A percentile compares a stretch with the other conserved stretches of the same genome.
These are phyloP conservation scores for Furcasterigmium furcatum DNA, from an alignment of 2,329 filamentous ascomycete species.

Conservation along the genomic window DNA sequence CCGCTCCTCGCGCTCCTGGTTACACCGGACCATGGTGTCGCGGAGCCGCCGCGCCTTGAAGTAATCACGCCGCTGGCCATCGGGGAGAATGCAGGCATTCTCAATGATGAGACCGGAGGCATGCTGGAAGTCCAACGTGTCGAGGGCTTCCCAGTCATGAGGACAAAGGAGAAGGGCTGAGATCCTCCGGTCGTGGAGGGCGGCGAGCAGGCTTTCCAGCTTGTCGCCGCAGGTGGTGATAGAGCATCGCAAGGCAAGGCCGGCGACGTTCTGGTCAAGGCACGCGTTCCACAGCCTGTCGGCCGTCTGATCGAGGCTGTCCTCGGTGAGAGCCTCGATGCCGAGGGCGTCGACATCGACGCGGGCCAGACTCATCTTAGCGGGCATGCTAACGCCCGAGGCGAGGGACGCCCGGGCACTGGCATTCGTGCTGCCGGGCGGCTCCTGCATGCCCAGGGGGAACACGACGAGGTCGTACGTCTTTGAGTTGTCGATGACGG, in stretches of 20 bases:
- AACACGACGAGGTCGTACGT: conserved; percentile 12
- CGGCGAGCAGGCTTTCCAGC: conserved; percentile 9
- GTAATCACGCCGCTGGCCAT: conserved; percentile 37
- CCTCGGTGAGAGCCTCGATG: background rate
- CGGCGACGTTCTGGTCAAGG: conserved; percentile 10
- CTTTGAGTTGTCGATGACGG: background rate
- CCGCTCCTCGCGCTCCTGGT: conserved; percentile 21
- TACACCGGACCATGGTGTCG: conserved; percentile 21
- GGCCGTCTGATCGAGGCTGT: conserved; percentile 4
- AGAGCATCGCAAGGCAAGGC: conserved; percentile 11
- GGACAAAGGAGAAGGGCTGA: conserved; percentile 16
- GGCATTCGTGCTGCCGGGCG: background rate
- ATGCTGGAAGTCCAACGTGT: conserved; percentile 22
- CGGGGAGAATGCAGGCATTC: conserved; percentile 35
- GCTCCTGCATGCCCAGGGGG: conserved; percentile 7
- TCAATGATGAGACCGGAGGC: conserved; percentile 35
- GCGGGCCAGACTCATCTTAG: conserved; percentile 10
- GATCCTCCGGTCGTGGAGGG: background rate
- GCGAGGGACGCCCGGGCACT: conserved; percentile 4
- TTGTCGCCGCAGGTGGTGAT: background rate
- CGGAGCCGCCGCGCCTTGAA: conserved; percentile 34
- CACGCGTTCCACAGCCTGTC: conserved; percentile 10
- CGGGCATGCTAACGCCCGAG: conserved; percentile 3
- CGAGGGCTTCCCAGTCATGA: conserved; percentile 14
- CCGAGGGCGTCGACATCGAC: conserved; percentile 13